Percentiles rank a stretch among this genome's conserved stretches.
Conservation (phyloP, 2,329 filamentous ascomycete species). For the Penicillium sp. region DNA sequence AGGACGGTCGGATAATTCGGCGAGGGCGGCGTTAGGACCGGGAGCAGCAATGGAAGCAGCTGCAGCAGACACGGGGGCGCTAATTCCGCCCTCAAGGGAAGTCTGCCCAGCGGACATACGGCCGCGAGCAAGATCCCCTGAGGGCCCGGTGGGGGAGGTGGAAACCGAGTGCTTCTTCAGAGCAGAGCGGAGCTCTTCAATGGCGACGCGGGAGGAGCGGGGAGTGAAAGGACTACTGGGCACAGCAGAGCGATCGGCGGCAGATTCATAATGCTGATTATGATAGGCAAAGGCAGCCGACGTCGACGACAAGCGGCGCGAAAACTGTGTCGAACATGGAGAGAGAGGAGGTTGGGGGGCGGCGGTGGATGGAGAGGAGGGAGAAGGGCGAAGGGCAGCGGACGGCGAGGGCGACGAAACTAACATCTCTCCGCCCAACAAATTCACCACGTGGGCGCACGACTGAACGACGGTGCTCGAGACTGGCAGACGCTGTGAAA, state of each 20-base stretch:
- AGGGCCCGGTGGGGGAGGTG: slow-evolving; percentile 36
- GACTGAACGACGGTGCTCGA: slow-evolving; percentile 39
- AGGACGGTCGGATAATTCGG: slow-evolving; percentile 17
- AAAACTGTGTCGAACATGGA: slow-evolving; percentile 18
- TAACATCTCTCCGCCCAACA: slow-evolving; percentile 43
- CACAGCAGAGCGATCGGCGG: slow-evolving; percentile 28
- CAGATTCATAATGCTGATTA: slow-evolving; percentile 38
- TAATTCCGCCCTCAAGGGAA: slow-evolving; percentile 38
- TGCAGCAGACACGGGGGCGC: slow-evolving; percentile 26
- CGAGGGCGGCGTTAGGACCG: slow-evolving; percentile 22
- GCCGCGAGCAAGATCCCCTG: slow-evolving; percentile 40
- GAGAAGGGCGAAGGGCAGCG: slow-evolving; percentile 41
- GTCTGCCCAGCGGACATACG: slow-evolving; percentile 41
- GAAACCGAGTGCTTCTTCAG: slow-evolving; percentile 45
- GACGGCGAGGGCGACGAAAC: slow-evolving; percentile 49
- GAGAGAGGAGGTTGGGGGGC: slow-evolving; percentile 17
- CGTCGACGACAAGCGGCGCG: slow-evolving; percentile 18
- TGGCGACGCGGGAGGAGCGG: slow-evolving; percentile 42
- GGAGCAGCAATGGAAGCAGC: slow-evolving; percentile 21
- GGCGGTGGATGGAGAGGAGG: slow-evolving; percentile 30
- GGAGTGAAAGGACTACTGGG: slow-evolving; percentile 35
- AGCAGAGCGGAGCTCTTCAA: slow-evolving; percentile 48
- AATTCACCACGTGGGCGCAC: slow-evolving; percentile 44
- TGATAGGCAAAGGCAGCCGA: slow-evolving; percentile 17
- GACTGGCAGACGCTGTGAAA: slow-evolving; percentile 36